Conservation (phyloP, 495 filamentous ascomycete genomes). For the Aspergillus sclerotioniger region DNA sequence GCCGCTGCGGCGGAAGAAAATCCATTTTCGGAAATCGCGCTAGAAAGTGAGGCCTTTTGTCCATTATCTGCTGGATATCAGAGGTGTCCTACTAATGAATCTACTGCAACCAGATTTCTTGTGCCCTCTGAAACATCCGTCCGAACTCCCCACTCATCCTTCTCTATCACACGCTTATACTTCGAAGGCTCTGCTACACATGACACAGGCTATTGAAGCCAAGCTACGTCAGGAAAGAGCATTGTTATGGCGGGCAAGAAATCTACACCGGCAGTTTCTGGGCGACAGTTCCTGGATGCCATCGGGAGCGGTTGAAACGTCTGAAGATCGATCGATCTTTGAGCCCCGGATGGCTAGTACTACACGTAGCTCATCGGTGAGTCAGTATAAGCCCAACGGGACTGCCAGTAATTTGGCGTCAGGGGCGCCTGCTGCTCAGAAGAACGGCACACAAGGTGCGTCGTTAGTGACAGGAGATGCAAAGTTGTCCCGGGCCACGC, state of each 20-base stretch:
- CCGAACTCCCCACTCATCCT: constrained; percentile 81
- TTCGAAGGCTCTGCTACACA: constrained; percentile 74
- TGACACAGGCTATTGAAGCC: constrained; percentile 64
- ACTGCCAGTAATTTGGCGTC: constrained; percentile 7
- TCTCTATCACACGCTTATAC: constrained; percentile 79
- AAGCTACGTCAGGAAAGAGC: constrained; percentile 76
- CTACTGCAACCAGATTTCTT: constrained; percentile 64
- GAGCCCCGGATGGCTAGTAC: constrained; percentile 28
- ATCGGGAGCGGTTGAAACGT: constrained; percentile 51
- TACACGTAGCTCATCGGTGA: constrained; percentile 17
- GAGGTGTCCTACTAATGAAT: constrained; percentile 9
- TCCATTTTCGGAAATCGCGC: constrained; percentile 74
- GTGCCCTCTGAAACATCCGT: constrained; percentile 79
- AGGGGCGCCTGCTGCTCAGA: constrained; percentile 10
- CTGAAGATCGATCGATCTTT: constrained; percentile 42
- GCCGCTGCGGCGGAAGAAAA: constrained; percentile 72
- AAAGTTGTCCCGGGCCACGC: constrained; percentile 11
- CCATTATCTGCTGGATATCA: background rate
- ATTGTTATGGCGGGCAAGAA: constrained; percentile 72
- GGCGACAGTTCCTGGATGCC: constrained; percentile 81
- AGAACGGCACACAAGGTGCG: constrained; percentile 10
- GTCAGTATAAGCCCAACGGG: constrained; percentile 19
- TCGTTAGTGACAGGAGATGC: constrained; percentile 4
- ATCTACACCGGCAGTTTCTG: constrained; percentile 70
- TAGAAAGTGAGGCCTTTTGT: constrained; percentile 65